Base-by-base conservation (phyloP, 2,329 filamentous ascomycete species). In the Grosmannia clavigera region DNA sequence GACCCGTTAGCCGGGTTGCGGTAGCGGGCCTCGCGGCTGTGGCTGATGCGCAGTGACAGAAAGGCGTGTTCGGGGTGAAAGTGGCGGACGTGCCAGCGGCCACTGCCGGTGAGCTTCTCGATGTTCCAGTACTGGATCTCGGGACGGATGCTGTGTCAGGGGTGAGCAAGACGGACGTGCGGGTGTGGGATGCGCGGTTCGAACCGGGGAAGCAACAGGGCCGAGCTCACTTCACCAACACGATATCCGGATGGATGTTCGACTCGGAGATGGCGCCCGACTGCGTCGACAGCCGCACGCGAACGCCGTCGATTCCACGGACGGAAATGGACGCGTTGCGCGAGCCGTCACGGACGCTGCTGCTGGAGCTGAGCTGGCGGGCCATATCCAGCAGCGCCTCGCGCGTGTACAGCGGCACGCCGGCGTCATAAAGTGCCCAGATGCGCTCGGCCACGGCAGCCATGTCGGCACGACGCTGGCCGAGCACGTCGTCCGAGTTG, bases 401-500 rank as follows among this genome's bases (percentile, higher is more conserved):
- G 33, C 62, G 62, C n/a, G 62, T 59, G n/a, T 64, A 66, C 6
- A 66, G 52, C 11, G 64, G 62, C 27, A 51, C 58, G 16, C 61
- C 64, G 54, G 61, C 60, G 3, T 62, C 53, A 60, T 66, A 66
- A 38, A 64, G 60, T 0, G 58, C 35, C 57, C 55, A 43, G 29
- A 66, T 57, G 22, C 57, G 61, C 7, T 14, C 25, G 11, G 61
- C 54, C 6, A 46, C 52, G 1, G 43, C 60, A 3, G 55, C 60
- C 62, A 65, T 64, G n/a, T 58, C 51, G 35, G 59, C 62, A 7
- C 58, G 56, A 1, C 57, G 58, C 16, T 43, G 40, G 14, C 14
- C 12, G 40, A 43, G 40, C 14, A 9, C 40, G 12, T 43, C 40
- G 40, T 43, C 40, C 33, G 33, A 11, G 6, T 35, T 35, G 7